A percentile compares a stretch with the other conserved stretches of the same genome.
phyloP scores from a whole-genome alignment of 2,329 filamentous ascomycete species.

The Plectosphaerella plurivora region DNA sequence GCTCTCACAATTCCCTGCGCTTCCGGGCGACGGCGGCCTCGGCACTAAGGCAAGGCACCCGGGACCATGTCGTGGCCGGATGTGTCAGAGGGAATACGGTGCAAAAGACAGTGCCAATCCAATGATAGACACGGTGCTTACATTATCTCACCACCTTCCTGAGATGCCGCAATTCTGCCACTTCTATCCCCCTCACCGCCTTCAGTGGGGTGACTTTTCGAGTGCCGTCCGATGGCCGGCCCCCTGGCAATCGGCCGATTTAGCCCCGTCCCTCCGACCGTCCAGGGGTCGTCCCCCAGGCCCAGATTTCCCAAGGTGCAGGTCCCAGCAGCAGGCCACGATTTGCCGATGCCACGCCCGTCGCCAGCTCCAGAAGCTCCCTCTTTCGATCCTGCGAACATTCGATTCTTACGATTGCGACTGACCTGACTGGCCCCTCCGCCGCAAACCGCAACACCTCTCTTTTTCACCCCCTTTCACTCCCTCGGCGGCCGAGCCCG shows the following conservation, averaged over 20 bases:
- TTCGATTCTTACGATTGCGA: conserved; percentile 4
- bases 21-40: no score
- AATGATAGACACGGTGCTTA: no score
- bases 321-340: not conserved
- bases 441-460: not conserved
- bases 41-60: no score
- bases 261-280: conserved; percentile 1
- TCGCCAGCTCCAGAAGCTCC: not conserved
- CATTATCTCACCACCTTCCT: no score
- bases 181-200: no score
- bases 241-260: not conserved
- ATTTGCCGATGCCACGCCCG: no score
- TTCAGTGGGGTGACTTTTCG: no score
- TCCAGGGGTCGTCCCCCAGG: no score
- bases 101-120: not conserved
- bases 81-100: not conserved
- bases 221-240: not conserved
- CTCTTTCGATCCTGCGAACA: not conserved
- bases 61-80: no score
- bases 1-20: no score
- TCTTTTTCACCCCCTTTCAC: not conserved
- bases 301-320: no score
- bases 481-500: not conserved
- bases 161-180: not conserved
- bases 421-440: conserved; percentile 1